Evolutionary conservation across 1,284 basidiomycete species (phyloP).

Genomic region (Melampsora americana): DNA sequence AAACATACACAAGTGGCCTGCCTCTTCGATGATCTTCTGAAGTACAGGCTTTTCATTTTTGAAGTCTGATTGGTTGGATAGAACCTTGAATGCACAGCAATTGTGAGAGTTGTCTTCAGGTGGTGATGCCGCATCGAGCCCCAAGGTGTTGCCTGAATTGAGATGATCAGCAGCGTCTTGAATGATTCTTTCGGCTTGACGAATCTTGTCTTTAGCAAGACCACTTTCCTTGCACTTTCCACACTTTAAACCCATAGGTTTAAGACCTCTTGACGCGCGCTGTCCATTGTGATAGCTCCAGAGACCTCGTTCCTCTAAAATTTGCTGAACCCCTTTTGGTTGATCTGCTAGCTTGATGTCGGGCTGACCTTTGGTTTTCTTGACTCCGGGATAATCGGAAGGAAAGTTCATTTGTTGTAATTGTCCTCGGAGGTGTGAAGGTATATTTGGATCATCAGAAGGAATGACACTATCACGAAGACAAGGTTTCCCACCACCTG

Average conservation of each 20-base stretch:
- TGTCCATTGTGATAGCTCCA: neutral
- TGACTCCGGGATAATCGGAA: neutral
- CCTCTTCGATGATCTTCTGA: too few relatives aligned
- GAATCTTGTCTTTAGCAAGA: neutral
- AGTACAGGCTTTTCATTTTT: too few relatives aligned
- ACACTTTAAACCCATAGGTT: conserved; percentile 1
- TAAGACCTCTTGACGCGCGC: neutral
- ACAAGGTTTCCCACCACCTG: neutral
- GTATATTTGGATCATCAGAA: neutral
- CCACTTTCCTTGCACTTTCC: neutral
- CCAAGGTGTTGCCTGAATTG: neutral
- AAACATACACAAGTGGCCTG: too few relatives aligned
- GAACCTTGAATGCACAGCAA: conserved; percentile 23
- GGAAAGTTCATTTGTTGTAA: neutral
- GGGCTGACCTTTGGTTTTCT: neutral
- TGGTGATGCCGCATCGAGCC: neutral
- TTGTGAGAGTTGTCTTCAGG: neutral
- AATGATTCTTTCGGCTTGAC: neutral
- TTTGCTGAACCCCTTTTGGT: conserved; percentile 13
- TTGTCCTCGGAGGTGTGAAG: conserved; percentile 2
- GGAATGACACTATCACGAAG: conserved; percentile 2
- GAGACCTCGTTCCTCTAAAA: neutral
- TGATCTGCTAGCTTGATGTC: neutral
- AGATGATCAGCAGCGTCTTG: neutral
- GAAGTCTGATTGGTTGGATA: conserved; percentile 26